Conservation (phyloP, 2,329 filamentous ascomycete genomes). For the Scedosporium aurantiacum region DNA sequence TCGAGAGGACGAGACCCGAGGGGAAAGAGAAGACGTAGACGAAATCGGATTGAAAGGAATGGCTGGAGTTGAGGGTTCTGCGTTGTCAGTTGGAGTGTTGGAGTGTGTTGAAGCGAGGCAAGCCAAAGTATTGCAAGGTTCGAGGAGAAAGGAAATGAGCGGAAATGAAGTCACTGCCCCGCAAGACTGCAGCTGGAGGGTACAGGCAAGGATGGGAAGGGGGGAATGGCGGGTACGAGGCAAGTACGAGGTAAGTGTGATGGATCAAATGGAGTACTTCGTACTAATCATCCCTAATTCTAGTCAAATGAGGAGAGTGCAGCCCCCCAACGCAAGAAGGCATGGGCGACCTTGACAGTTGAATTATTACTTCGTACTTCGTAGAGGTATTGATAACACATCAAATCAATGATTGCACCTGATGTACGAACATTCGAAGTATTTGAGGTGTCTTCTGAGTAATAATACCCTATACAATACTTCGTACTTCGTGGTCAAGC, state of each 20-base stretch:
- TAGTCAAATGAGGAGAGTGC: neutral
- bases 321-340: neutral
- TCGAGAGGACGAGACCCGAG: neutral
- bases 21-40: neutral
- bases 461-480: no score
- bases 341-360: neutral
- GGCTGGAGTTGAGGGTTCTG: neutral
- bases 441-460: no score
- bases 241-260: neutral
- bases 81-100: neutral
- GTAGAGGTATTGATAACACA: no score
- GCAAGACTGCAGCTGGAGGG: neutral
- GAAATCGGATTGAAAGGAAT: neutral
- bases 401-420: no score
- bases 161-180: conserved; percentile 1
- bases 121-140: neutral
- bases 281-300: neutral
- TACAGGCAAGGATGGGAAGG: neutral
- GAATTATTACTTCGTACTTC: no score
- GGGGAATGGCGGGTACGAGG: neutral
- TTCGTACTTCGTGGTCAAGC: no score
- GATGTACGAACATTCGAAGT: no score
- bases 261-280: no score
- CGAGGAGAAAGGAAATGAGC: neutral
- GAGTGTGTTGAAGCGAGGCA: neutral